Evolutionary conservation across 2,329 filamentous ascomycete species (phyloP).

Genomic region (Venturia effusa): DNA sequence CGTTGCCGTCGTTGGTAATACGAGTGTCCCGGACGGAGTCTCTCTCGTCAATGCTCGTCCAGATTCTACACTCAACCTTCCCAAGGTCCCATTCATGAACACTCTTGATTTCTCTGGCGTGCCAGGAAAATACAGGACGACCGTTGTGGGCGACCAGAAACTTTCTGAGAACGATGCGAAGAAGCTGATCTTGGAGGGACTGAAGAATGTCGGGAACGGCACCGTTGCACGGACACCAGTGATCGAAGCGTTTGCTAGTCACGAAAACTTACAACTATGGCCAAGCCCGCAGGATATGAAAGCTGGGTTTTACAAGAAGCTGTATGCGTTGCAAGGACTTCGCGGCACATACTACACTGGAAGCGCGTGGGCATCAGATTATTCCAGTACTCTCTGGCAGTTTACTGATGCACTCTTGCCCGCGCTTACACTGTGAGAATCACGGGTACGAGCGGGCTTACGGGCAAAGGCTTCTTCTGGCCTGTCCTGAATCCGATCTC

Average conservation of each 20-base stretch:
- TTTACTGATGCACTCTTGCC: slow-evolving; percentile 13
- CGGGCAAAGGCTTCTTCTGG: not conserved
- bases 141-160: not conserved
- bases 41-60: not conserved
- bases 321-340: slow-evolving; percentile 18
- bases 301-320: slow-evolving; percentile 16
- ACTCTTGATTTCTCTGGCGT: not conserved
- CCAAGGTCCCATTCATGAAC: not conserved
- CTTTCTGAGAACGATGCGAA: not conserved
- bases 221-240: not conserved
- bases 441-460: too few relatives aligned
- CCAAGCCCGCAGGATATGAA: slow-evolving; percentile 13
- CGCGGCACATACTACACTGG: slow-evolving; percentile 19
- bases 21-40: not conserved
- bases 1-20: not conserved
- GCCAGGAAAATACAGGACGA: not conserved
- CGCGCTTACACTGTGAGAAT: not conserved
- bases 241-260: not conserved
- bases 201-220: not conserved
- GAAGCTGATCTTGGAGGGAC: not conserved
- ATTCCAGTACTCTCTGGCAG: slow-evolving; percentile 17
- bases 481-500: not conserved
- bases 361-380: slow-evolving; percentile 15
- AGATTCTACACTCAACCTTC: not conserved
- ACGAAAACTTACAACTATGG: not conserved